Evolutionary conservation across 257 asterid genomes (phyloP).

Genomic region (Datura wrightii): DNA sequence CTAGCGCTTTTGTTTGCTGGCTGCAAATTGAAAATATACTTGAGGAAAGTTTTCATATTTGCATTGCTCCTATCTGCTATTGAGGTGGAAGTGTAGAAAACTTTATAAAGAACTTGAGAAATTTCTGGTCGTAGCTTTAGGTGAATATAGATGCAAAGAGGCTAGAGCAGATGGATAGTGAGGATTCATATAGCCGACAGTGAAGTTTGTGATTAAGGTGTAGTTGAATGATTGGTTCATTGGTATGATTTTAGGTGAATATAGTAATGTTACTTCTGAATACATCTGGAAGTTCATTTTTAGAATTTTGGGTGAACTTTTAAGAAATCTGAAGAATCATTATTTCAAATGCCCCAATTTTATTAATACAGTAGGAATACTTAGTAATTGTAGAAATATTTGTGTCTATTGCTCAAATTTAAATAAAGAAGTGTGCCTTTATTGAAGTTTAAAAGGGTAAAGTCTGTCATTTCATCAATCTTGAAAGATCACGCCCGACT

Average conservation of each 20-base stretch:
- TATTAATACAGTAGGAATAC: not conserved
- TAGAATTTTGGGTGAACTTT: not conserved
- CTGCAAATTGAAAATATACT: not conserved
- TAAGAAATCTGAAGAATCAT: not conserved
- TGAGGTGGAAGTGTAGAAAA: conserved; percentile 3
- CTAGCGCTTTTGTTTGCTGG: not conserved
- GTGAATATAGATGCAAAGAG: conserved; percentile 3
- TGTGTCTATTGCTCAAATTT: not conserved
- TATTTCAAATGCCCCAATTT: not conserved
- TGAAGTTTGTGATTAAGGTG: not conserved
- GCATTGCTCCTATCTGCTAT: not conserved
- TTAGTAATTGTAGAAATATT: not conserved
- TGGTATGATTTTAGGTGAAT: not conserved
- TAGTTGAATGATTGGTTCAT: not conserved
- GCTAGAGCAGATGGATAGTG: not conserved
- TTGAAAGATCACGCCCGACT: not conserved
- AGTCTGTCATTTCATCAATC: not conserved
- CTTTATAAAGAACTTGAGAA: not conserved
- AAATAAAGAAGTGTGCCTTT: not conserved
- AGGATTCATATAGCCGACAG: not conserved
- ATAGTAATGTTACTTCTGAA: not conserved
- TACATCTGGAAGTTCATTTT: not conserved
- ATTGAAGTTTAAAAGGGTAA: not conserved
- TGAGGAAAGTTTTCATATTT: not conserved
- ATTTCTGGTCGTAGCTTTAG: not conserved